phyloP scores from a whole-genome alignment of 2,329 filamentous ascomycete species.

The Microdochium paspali region DNA sequence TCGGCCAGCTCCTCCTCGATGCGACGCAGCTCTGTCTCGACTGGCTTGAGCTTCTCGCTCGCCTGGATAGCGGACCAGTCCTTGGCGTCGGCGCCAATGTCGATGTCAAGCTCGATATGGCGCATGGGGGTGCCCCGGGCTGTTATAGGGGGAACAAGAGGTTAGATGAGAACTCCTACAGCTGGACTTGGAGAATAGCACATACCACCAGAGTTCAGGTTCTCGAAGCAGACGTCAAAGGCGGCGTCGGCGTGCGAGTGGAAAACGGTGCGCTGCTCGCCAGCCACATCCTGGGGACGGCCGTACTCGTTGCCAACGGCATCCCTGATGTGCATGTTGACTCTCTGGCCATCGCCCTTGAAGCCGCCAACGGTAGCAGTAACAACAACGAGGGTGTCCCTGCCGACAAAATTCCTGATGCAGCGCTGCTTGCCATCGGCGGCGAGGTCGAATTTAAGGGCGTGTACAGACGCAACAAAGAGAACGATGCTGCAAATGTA shows the following conservation, averaged over 20 bases:
- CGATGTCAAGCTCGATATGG: constrained; percentile 83
- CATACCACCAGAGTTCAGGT: constrained; percentile 63
- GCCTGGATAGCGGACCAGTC: constrained; percentile 97
- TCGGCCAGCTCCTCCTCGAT: constrained; percentile 87
- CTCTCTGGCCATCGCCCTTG: constrained; percentile 82
- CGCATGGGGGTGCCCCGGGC: constrained; percentile 45
- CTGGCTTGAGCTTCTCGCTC: constrained; percentile 93
- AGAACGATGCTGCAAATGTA: constrained; percentile 49
- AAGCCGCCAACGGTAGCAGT: constrained; percentile 80
- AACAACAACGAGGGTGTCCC: constrained; percentile 90
- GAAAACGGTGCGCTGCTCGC: constrained; percentile 88
- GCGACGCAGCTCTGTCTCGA: constrained; percentile 87
- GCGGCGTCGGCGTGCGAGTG: constrained; percentile 85
- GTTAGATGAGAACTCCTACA: constrained; percentile 3
- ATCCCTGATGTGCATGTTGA: constrained; percentile 98
- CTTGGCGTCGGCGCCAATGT: constrained; percentile 93
- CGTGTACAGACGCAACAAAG: constrained; percentile 44
- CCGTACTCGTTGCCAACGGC: constrained; percentile 94
- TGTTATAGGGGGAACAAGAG: constrained; percentile 13
- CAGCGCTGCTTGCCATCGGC: constrained; percentile 74
- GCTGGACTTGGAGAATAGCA: constrained; percentile 8
- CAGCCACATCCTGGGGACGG: constrained; percentile 79
- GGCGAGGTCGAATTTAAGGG: constrained; percentile 88
- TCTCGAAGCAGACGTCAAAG: constrained; percentile 96
- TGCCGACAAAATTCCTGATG: constrained; percentile 89